These are phyloP conservation scores for Magnolia officinalis DNA, from an alignment of 164 flowering plant species.

Conservation along the genomic window DNA sequence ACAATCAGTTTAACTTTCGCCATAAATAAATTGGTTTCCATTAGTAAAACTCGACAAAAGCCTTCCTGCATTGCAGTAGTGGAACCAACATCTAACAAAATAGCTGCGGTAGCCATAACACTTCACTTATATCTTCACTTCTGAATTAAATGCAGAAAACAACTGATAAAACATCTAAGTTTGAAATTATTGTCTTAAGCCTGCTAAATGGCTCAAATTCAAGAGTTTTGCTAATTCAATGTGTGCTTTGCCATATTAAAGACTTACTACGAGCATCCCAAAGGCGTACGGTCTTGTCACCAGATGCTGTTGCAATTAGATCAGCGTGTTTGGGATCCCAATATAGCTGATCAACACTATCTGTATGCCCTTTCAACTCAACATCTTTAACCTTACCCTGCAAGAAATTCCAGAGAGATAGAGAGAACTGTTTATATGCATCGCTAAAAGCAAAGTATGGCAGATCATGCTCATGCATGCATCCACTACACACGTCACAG, in stretches of 20 bases:
- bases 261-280: constrained; percentile 99
- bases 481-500: background rate
- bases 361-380: constrained; percentile 93
- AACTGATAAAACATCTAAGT: background rate
- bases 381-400: constrained; percentile 89
- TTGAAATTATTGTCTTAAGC: background rate
- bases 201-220: background rate
- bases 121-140: too few species aligned
- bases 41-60: too few species aligned
- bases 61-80: too few species aligned
- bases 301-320: constrained; percentile 91
- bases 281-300: constrained; percentile 93
- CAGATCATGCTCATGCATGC: background rate
- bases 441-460: background rate
- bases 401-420: constrained; percentile 12
- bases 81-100: too few species aligned
- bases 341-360: constrained; percentile 98
- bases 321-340: constrained; percentile 99
- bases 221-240: background rate
- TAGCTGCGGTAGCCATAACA: too few species aligned
- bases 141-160: too few species aligned
- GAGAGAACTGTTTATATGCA: background rate
- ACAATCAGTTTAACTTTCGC: too few species aligned
- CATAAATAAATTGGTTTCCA: too few species aligned
- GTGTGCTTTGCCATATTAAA: background rate